phyloP scores from a whole-genome alignment of 2,329 filamentous ascomycete species.

The Paecilomyces formosus region DNA sequence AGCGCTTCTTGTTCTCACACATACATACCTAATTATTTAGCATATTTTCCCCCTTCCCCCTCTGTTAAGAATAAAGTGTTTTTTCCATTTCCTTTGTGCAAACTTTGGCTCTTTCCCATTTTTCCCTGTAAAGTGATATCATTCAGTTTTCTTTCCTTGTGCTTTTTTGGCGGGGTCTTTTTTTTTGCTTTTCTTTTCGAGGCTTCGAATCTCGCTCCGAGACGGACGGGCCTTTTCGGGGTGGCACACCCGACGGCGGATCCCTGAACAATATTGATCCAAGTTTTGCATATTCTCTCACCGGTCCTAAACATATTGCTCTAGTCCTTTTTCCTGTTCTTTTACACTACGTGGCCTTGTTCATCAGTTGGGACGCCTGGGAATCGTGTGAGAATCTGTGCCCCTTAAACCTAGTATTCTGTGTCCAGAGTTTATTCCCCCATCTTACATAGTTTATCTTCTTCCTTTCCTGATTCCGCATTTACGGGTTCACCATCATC shows the following conservation, averaged over 20 bases:
- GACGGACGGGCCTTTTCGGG: neutral
- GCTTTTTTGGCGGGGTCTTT: neutral
- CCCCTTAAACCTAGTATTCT: neutral
- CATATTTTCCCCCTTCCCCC: constrained; percentile 13
- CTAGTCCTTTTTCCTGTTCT: neutral
- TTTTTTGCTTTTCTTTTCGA: neutral
- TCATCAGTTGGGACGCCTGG: neutral
- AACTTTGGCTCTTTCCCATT: constrained; percentile 8
- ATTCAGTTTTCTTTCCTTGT: neutral
- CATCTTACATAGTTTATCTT: neutral
- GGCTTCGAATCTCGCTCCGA: neutral
- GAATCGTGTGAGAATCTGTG: neutral
- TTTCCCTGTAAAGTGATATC: constrained; percentile 2
- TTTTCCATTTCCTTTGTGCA: constrained; percentile 8
- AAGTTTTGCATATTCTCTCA: neutral
- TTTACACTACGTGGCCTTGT: neutral
- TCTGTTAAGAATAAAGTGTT: neutral
- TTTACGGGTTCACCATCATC: neutral
- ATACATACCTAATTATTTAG: constrained; percentile 25
- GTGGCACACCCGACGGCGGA: neutral
- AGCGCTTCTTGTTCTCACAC: constrained; percentile 18
- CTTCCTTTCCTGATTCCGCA: neutral
- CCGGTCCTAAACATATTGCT: neutral
- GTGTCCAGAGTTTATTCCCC: neutral
- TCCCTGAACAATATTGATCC: neutral